Evolutionary conservation across 106 monocot species (phyloP), one percentile per base, ranked within the genome.

Genomic region (Dendrobium huoshanense): DNA sequence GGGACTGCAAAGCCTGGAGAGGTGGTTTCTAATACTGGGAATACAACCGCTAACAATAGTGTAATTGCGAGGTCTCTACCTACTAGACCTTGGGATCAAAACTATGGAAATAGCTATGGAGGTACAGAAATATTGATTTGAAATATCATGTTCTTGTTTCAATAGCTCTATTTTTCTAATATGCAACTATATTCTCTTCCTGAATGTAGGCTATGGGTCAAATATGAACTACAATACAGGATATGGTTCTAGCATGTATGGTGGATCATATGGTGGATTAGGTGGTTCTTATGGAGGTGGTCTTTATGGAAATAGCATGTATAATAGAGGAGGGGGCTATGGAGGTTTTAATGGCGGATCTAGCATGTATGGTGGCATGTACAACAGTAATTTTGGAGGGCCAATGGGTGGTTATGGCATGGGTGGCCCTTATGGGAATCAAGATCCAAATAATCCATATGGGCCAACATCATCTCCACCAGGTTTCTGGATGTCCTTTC

Each of bases 1-100:
- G 99, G 99, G 27, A 93, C 93, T 27, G 87, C 99, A 56, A 95
- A 90, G 77, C 95, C 98, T 55, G 99, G 99, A 64, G 95, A 99
- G 80, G 75, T 91, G 65, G 89, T 92, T 56, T 43, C 92, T 47
- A 83, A 51, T 73, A 59, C 82, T n/a, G 80, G 87, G 43, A 81
- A 79, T 61, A 82, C 76, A 73, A 65, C 83, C 15, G 55, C 45
- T 79, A 88, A 82, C 56, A 65, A 24, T 41, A 91, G 77, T 54
- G 41, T 86, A 80, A 58, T 95, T 55, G 56, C 81, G 18, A 91
- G 95, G 70, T 84, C 95, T 44, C 75, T 96, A 16, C 95, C 95
- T 1, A n/a, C 86, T 67, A 93, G 99, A 74, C 93, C 99, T n/a
- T 99, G 99, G 99, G 88, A 93, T 72, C 90, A 88, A 64, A 93